Evolutionary conservation across 1,284 basidiomycete species (phyloP).

Genomic region (Inonotus obliquus): DNA sequence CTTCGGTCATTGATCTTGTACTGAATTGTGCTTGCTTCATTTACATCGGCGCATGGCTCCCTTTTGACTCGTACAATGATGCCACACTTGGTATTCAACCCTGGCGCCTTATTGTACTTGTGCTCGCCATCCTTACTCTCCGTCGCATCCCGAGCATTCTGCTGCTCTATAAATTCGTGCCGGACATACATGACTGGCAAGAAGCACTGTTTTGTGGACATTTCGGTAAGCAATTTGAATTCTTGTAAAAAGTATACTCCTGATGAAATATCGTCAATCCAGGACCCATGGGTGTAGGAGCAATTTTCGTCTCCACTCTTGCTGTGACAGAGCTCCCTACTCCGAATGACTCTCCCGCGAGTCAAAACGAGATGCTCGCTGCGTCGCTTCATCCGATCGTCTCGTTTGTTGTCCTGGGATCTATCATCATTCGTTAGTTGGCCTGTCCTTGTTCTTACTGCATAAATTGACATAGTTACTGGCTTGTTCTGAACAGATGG

Average conservation of each 20-base stretch:
- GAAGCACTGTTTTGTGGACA: slow-evolving; percentile 84
- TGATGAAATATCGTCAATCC: not conserved
- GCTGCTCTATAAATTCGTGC: slow-evolving; percentile 74
- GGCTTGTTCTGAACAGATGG: slow-evolving; percentile 50
- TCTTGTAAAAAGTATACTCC: not conserved
- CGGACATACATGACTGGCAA: slow-evolving; percentile 76
- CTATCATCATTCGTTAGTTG: slow-evolving; percentile 43
- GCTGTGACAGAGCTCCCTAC: slow-evolving; percentile 64
- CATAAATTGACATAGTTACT: not conserved
- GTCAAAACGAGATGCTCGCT: slow-evolving; percentile 66
- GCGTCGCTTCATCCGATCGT: slow-evolving; percentile 75
- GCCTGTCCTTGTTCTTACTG: not conserved
- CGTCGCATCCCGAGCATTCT: slow-evolving; percentile 77
- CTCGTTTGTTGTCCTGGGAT: slow-evolving; percentile 78
- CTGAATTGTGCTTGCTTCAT: slow-evolving; percentile 87
- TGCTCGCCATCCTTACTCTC: slow-evolving; percentile 61
- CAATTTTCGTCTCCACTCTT: slow-evolving; percentile 81
- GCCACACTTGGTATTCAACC: slow-evolving; percentile 62
- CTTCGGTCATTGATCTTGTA: slow-evolving; percentile 82
- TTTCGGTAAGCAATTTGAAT: slow-evolving; percentile 53
- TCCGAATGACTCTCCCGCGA: slow-evolving; percentile 52
- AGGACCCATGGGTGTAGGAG: slow-evolving; percentile 65
- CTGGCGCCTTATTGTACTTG: slow-evolving; percentile 69
- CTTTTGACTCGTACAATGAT: slow-evolving; percentile 66
- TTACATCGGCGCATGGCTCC: slow-evolving; percentile 88